Percentiles rank a stretch among this genome's conserved stretches.
These are phyloP conservation scores for Fulvia fulva DNA, from an alignment of 2,329 filamentous ascomycete species.

Conservation along the genomic window DNA sequence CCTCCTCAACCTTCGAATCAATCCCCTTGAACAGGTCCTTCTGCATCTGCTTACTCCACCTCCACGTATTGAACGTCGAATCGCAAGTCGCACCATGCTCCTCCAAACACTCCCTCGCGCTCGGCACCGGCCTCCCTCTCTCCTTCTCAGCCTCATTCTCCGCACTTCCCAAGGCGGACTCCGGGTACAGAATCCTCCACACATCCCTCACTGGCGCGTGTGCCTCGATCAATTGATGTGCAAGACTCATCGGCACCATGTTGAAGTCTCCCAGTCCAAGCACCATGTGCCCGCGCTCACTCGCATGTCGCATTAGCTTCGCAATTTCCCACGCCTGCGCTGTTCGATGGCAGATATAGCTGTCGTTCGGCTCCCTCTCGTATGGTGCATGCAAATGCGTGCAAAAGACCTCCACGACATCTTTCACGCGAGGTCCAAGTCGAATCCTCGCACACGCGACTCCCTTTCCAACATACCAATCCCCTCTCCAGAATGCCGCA, in stretches of 20 bases:
- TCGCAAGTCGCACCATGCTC: conserved; percentile 88
- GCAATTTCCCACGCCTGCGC: conserved; percentile 94
- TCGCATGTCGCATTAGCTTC: conserved; percentile 78
- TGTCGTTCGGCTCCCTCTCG: conserved; percentile 71
- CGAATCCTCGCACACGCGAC: conserved; percentile 78
- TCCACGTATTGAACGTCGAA: conserved; percentile 84
- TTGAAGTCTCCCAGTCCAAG: conserved; percentile 93
- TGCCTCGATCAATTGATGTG: conserved; percentile 75
- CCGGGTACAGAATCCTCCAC: conserved; percentile 80
- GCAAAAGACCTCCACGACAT: conserved; percentile 84
- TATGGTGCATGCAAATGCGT: conserved; percentile 86
- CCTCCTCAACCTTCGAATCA: conserved; percentile 60
- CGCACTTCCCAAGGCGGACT: conserved; percentile 74
- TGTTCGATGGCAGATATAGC: conserved; percentile 84
- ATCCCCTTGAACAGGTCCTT: conserved; percentile 63
- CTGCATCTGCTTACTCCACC: conserved; percentile 71
- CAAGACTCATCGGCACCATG: conserved; percentile 83
- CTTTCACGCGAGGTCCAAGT: conserved; percentile 58
- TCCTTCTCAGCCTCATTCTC: conserved; percentile 63
- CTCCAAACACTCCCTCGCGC: conserved; percentile 69
- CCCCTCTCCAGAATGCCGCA: conserved; percentile 87
- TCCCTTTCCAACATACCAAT: conserved; percentile 96
- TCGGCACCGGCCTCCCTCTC: conserved; percentile 64
- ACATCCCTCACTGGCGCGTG: conserved; percentile 75
- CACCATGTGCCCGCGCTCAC: conserved; percentile 75